Conservation (phyloP, 345 rosid genomes). For the Nephelium lappaceum region DNA sequence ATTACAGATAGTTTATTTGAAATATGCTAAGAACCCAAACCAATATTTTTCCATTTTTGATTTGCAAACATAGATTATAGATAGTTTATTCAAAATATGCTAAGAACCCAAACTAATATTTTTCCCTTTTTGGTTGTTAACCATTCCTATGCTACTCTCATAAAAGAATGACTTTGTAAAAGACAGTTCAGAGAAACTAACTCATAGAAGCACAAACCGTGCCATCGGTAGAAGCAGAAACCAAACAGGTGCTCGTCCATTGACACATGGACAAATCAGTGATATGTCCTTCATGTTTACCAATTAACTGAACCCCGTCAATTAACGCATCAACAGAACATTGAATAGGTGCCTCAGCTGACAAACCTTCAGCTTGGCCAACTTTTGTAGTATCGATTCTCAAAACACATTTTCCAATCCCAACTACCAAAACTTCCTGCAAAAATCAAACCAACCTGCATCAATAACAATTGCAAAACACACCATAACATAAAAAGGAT, state of each 20-base stretch:
- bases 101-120: not conserved
- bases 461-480: not conserved
- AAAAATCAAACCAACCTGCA: constrained; percentile 10
- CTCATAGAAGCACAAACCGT: constrained; percentile 52
- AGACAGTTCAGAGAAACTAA: constrained; percentile 16
- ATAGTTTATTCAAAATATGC: not conserved
- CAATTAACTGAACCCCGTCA: constrained; percentile 81
- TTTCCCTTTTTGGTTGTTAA: not conserved
- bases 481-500: not conserved
- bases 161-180: not conserved
- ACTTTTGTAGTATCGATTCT: constrained; percentile 77
- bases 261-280: constrained; percentile 98
- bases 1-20: too few relatives aligned
- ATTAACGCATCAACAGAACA: constrained; percentile 66
- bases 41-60: not conserved
- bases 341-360: constrained; percentile 74
- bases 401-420: constrained; percentile 69
- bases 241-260: constrained; percentile 82
- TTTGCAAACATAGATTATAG: not conserved
- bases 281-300: constrained; percentile 88
- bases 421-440: constrained; percentile 86
- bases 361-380: constrained; percentile 58
- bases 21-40: not conserved
- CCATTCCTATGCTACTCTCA: not conserved
- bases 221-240: constrained; percentile 90